Conservation (phyloP, 2,329 filamentous ascomycete species). For the Hymenoscyphus scutula region DNA sequence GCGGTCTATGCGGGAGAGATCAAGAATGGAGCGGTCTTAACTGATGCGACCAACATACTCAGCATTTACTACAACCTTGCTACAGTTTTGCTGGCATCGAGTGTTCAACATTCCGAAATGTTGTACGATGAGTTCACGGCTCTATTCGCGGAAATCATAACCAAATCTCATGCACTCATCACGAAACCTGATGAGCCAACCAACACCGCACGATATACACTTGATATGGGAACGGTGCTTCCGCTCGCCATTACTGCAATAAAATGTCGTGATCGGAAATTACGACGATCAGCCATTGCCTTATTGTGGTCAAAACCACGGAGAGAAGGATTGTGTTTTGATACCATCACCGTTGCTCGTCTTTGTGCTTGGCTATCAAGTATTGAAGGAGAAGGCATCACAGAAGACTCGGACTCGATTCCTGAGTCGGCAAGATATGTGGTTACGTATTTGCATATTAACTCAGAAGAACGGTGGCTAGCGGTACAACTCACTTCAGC, state of each 20-base stretch:
- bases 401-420: constrained; percentile 30
- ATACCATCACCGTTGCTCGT: constrained; percentile 34
- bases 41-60: constrained; percentile 31
- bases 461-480: constrained; percentile 34
- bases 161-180: constrained; percentile 31
- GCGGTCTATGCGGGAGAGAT: constrained; percentile 28
- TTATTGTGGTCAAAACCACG: constrained; percentile 35
- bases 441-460: constrained; percentile 34
- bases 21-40: constrained; percentile 25
- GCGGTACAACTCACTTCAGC: constrained; percentile 33
- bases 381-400: constrained; percentile 34
- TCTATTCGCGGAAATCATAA: constrained; percentile 34
- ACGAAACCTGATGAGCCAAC: constrained; percentile 32
- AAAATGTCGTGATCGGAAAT: constrained; percentile 33
- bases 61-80: constrained; percentile 36
- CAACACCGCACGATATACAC: constrained; percentile 34
- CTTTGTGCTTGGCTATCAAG: constrained; percentile 35
- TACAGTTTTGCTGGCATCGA: constrained; percentile 33
- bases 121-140: constrained; percentile 33
- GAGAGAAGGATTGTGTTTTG: constrained; percentile 35
- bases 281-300: constrained; percentile 32
- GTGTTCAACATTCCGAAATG: constrained; percentile 32
- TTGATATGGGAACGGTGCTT: constrained; percentile 36
- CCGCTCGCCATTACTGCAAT: constrained; percentile 34
- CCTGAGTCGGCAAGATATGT: constrained; percentile 30